These are phyloP conservation scores for Daldinia eschscholtzii DNA, from an alignment of 2,329 filamentous ascomycete genomes.

Conservation along the genomic window DNA sequence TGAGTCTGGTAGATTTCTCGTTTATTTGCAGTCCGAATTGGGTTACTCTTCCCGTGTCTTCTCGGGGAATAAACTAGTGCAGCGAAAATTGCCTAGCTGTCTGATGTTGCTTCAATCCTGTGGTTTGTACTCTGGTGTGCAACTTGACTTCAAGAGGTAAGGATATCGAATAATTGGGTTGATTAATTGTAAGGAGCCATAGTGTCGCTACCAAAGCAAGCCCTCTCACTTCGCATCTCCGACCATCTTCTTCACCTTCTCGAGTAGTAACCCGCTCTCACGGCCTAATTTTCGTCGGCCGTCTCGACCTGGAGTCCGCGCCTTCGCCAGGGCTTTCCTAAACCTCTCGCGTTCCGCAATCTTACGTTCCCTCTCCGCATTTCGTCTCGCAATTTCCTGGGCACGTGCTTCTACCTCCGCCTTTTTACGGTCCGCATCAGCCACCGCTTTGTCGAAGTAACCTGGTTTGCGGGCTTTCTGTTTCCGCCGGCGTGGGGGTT, in stretches of 20 bases:
- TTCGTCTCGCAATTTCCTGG: slow-evolving; percentile 60
- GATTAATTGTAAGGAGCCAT: background rate
- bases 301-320: slow-evolving; percentile 75
- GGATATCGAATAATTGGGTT: background rate
- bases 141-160: background rate
- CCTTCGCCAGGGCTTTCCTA: slow-evolving; percentile 78
- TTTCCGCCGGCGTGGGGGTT: slow-evolving; percentile 47
- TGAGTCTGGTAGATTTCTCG: background rate
- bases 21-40: background rate
- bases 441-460: slow-evolving; percentile 75
- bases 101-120: background rate
- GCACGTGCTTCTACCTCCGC: slow-evolving; percentile 59
- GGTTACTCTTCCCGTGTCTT: background rate
- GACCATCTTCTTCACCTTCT: slow-evolving; percentile 81
- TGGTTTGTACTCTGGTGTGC: background rate
- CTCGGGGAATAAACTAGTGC: background rate
- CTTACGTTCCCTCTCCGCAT: slow-evolving; percentile 74
- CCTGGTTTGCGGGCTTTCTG: slow-evolving; percentile 63
- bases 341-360: slow-evolving; percentile 74
- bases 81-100: background rate
- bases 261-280: slow-evolving; percentile 82
- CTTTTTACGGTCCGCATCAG: slow-evolving; percentile 60
- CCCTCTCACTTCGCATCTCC: slow-evolving; percentile 52
- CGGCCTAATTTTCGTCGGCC: slow-evolving; percentile 84
- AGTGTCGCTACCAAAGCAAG: background rate